phyloP scores from a whole-genome alignment of 2,329 filamentous ascomycete genomes.

The Penicillium sp. region DNA sequence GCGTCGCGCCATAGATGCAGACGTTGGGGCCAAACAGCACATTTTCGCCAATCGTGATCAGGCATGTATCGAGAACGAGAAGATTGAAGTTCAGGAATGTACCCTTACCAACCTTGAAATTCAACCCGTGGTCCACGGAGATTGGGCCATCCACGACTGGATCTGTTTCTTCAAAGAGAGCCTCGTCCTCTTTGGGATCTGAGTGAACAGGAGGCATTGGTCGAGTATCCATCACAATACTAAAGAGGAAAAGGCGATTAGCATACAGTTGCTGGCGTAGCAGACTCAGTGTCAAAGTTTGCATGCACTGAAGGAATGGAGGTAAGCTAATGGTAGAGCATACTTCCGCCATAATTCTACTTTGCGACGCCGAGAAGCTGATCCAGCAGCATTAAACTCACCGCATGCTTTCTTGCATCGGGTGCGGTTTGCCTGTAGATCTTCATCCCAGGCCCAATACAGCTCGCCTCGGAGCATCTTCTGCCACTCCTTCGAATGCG shows the following conservation, averaged over 20 bases:
- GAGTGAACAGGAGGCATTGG: conserved; percentile 25
- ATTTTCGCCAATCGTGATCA: conserved; percentile 58
- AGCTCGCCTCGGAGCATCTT: conserved; percentile 35
- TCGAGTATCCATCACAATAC: conserved; percentile 30
- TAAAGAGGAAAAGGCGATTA: conserved; percentile 1
- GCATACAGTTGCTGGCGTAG: background rate
- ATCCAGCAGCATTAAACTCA: conserved; percentile 30
- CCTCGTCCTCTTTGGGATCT: conserved; percentile 26
- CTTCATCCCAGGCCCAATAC: conserved; percentile 31
- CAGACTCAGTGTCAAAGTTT: too few relatives aligned
- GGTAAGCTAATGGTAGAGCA: too few relatives aligned
- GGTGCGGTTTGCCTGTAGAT: conserved; percentile 32
- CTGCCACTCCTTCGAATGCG: conserved; percentile 32
- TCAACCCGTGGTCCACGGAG: conserved; percentile 68
- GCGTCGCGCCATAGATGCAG: conserved; percentile 57
- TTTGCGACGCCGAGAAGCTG: conserved; percentile 25
- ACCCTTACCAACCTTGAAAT: conserved; percentile 61
- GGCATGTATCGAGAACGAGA: conserved; percentile 55
- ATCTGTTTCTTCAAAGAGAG: conserved; percentile 38
- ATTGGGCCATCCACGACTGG: conserved; percentile 66
- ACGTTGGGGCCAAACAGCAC: conserved; percentile 60
- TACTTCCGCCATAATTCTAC: conserved; percentile 34
- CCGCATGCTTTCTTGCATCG: conserved; percentile 32
- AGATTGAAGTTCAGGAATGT: conserved; percentile 60
- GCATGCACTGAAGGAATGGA: too few relatives aligned